Conservation (phyloP, 2,329 filamentous ascomycete genomes). For the Talaromyces sp. region DNA sequence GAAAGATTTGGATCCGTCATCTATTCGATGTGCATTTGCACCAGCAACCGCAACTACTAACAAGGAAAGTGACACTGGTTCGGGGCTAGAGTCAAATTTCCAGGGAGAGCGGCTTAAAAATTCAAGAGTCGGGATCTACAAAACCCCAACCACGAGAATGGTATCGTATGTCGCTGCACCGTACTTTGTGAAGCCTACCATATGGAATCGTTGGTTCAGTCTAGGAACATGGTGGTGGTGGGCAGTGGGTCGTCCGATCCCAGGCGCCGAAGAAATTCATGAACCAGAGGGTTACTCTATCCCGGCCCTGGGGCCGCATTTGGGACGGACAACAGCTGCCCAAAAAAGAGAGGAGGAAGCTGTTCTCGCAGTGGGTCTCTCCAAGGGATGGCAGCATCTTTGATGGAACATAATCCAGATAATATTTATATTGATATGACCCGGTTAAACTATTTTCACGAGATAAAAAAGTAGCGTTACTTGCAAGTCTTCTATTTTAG, state of each 20-base stretch:
- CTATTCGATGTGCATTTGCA: not conserved
- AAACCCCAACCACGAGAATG: not conserved
- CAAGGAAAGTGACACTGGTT: not conserved
- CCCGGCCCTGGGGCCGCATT: constrained; percentile 57
- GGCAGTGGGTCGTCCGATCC: constrained; percentile 42
- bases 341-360: not conserved
- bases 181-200: constrained; percentile 58
- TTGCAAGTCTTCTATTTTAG: not conserved
- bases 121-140: not conserved
- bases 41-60: not conserved
- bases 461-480: not conserved
- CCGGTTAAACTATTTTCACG: too few species aligned
- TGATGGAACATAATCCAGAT: not conserved
- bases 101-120: not conserved
- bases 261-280: constrained; percentile 45
- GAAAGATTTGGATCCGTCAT: not conserved
- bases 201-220: constrained; percentile 58
- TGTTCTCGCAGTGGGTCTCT: not conserved
- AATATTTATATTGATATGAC: not conserved
- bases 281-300: constrained; percentile 46
- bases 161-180: constrained; percentile 46
- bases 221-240: constrained; percentile 50
- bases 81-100: not conserved
- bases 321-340: not conserved
- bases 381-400: not conserved